phyloP scores from a whole-genome alignment of 192 early-diverging fungal genomes.

The Allomyces macrogynus region DNA sequence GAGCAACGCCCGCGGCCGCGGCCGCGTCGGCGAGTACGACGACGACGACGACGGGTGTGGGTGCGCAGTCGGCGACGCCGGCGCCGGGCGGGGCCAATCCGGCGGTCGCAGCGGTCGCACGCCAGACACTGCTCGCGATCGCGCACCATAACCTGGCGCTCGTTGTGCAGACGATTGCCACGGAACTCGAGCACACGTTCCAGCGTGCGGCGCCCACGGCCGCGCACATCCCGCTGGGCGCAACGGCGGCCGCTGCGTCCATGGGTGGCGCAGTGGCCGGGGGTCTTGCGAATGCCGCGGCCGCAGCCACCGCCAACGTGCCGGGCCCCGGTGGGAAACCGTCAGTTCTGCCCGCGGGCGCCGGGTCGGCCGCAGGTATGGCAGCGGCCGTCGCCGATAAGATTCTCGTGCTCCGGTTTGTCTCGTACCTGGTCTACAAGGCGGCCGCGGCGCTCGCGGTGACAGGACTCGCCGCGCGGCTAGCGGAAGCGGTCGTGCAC shows the following conservation, averaged over 20 bases:
- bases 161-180: neutral
- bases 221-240: no score
- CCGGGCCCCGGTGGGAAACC: no score
- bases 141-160: neutral
- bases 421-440: neutral
- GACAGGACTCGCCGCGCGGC: neutral
- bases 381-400: neutral
- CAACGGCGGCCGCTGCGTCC: no score
- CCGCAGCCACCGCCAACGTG: no score
- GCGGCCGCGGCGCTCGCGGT: neutral
- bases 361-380: no score
- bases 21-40: no score
- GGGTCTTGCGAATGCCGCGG: no score
- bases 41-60: no score
- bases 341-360: no score
- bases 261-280: no score
- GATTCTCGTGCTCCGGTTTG: neutral
- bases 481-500: neutral
- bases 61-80: neutral
- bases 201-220: no score
- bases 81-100: neutral
- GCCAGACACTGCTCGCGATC: neutral
- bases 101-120: neutral
- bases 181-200: neutral
- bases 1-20: no score